phyloP scores from a whole-genome alignment of 2,329 filamentous ascomycete species.

The Talaromyces sp. region DNA sequence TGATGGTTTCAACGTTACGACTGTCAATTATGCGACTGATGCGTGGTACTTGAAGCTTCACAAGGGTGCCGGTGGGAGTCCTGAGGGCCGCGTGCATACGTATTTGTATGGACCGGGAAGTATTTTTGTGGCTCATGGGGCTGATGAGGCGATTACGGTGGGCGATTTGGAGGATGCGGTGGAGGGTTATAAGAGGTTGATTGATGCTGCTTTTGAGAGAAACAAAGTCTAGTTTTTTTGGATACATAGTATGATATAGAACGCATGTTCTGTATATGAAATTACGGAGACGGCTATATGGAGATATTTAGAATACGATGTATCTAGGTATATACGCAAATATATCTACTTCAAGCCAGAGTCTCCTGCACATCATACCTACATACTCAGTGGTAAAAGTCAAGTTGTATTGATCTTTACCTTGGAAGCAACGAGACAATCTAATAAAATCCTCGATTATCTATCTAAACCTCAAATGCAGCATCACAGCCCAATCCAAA shows the following conservation, averaged over 20 bases:
- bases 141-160: slow-evolving; percentile 75
- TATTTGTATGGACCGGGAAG: slow-evolving; percentile 65
- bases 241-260: background rate
- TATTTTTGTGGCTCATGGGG: slow-evolving; percentile 84
- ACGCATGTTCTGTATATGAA: background rate
- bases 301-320: background rate
- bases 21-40: slow-evolving; percentile 92
- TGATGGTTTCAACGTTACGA: slow-evolving; percentile 78
- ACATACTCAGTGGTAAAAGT: too few relatives aligned
- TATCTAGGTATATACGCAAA: background rate
- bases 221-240: background rate
- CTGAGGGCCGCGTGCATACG: slow-evolving; percentile 41
- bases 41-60: slow-evolving; percentile 72
- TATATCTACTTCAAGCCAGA: too few relatives aligned
- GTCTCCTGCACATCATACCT: too few relatives aligned
- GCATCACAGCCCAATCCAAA: background rate
- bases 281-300: background rate
- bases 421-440: too few relatives aligned
- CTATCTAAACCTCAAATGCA: background rate
- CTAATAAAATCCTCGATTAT: too few relatives aligned
- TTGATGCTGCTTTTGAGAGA: slow-evolving; percentile 40
- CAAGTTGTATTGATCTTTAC: too few relatives aligned
- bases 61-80: slow-evolving; percentile 50
- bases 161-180: slow-evolving; percentile 75
- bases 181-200: slow-evolving; percentile 71